A percentile compares a stretch with the other conserved stretches of the same genome.
phyloP scores from a whole-genome alignment of 108 stramenopile species.

The Cyclotella distinguenda region DNA sequence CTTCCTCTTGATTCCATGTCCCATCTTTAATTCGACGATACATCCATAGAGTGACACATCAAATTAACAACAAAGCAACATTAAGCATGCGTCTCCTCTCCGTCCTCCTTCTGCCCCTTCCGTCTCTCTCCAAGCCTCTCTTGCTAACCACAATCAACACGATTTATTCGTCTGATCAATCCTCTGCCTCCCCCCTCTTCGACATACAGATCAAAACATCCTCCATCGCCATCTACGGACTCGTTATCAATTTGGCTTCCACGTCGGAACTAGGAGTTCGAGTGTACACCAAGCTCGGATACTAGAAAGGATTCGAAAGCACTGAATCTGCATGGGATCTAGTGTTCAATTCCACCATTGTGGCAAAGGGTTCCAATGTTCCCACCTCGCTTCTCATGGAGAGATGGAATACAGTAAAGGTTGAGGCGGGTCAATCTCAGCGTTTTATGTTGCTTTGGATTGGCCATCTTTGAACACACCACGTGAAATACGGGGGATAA shows the following conservation, averaged over 20 bases:
- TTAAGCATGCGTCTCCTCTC: not conserved
- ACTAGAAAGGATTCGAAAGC: slow-evolving; percentile 7
- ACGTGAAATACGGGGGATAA: not conserved
- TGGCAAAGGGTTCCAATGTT: not conserved
- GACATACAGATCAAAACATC: slow-evolving; percentile 13
- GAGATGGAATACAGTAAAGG: slow-evolving; percentile 4
- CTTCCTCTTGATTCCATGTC: no score
- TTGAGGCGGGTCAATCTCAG: not conserved
- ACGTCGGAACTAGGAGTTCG: not conserved
- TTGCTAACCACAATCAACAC: not conserved
- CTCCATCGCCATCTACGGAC: slow-evolving; percentile 11
- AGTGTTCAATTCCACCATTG: slow-evolving; percentile 5
- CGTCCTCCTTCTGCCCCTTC: not conserved
- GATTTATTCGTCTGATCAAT: slow-evolving; percentile 7
- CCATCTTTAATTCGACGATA: no score
- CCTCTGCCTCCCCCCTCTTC: slow-evolving; percentile 2
- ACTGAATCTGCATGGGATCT: slow-evolving; percentile 19
- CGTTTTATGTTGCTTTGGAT: slow-evolving; percentile 9
- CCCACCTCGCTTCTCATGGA: slow-evolving; percentile 11
- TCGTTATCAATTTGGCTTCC: slow-evolving; percentile 9
- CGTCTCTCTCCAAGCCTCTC: not conserved
- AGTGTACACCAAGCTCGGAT: slow-evolving; percentile 15
- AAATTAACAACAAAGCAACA: not conserved
- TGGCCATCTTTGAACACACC: not conserved
- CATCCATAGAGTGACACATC: no score